phyloP scores from a whole-genome alignment of 441 rosid species.

The Syzygium malaccense region DNA sequence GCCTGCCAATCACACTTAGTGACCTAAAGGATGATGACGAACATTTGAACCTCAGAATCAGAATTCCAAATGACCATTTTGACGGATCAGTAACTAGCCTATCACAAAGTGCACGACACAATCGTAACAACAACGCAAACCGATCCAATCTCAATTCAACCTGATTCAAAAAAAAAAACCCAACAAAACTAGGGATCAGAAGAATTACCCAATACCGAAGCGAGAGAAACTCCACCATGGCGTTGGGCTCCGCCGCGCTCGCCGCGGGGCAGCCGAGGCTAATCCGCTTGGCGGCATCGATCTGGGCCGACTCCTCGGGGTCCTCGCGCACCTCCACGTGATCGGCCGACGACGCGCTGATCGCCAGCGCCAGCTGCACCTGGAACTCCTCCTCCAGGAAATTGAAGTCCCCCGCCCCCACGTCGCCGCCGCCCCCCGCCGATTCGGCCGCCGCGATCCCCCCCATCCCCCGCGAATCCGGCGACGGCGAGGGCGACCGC shows the following conservation, averaged over 20 bases:
- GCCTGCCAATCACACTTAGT: neutral
- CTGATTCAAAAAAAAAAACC: neutral
- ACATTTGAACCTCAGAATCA: neutral
- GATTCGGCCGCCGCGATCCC: slow-evolving; percentile 48
- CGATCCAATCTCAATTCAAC: slow-evolving; percentile 1
- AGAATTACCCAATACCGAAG: slow-evolving; percentile 80
- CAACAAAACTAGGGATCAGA: neutral
- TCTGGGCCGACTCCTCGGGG: slow-evolving; percentile 78
- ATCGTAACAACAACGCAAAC: neutral
- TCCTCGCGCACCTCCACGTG: slow-evolving; percentile 36
- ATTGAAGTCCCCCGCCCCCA: slow-evolving; percentile 41
- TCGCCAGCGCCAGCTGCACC: slow-evolving; percentile 87
- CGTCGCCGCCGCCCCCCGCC: slow-evolving; percentile 9
- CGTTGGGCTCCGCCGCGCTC: slow-evolving; percentile 34
- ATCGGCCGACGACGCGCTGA: slow-evolving; percentile 79
- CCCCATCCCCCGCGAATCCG: slow-evolving; percentile 26
- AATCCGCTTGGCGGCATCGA: slow-evolving; percentile 92
- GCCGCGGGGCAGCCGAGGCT: slow-evolving; percentile 67
- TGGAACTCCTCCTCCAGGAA: slow-evolving; percentile 88
- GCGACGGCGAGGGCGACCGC: slow-evolving; percentile 34
- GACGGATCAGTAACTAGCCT: neutral
- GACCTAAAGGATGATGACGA: neutral
- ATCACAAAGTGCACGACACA: neutral
- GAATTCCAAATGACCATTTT: neutral
- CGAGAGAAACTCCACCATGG: slow-evolving; percentile 60